phyloP scores from a whole-genome alignment of 1,139 yeast genomes.

The Yamadazyma diddensiae region DNA sequence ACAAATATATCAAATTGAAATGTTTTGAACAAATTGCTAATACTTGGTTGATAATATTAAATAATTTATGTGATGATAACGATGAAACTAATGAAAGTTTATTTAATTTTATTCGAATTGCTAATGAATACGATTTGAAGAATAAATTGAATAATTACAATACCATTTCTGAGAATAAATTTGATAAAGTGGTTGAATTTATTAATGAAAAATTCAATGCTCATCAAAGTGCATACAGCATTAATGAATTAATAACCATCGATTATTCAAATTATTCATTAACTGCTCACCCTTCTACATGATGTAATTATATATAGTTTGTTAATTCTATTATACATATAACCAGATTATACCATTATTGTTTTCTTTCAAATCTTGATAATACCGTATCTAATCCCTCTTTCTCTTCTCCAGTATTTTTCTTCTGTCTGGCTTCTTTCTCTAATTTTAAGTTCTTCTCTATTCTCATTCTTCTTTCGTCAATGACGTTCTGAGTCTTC shows the following conservation, averaged over 20 bases:
- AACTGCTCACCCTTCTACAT: conserved; percentile 14
- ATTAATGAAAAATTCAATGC: conserved; percentile 20
- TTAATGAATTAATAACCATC: conserved; percentile 43
- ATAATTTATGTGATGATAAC: conserved; percentile 27
- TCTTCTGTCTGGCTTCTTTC: conserved; percentile 65
- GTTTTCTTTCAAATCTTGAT: conserved; percentile 41
- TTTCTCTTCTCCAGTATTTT: conserved; percentile 50
- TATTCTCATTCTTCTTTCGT: conserved; percentile 80
- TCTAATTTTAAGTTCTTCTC: conserved; percentile 75
- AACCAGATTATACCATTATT: background rate
- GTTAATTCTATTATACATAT: background rate
- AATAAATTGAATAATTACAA: conserved; percentile 59
- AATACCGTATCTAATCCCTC: conserved; percentile 59
- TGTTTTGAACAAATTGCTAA: conserved; percentile 80
- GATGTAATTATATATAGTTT: background rate
- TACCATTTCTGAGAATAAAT: conserved; percentile 50
- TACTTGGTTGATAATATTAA: conserved; percentile 69
- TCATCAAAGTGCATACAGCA: conserved; percentile 17
- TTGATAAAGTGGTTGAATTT: conserved; percentile 46
- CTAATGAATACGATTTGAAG: conserved; percentile 32
- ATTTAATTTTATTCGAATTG: conserved; percentile 28
- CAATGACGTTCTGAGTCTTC: conserved; percentile 82
- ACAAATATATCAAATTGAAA: conserved; percentile 67
- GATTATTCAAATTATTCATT: conserved; percentile 46
- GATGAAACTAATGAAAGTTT: conserved; percentile 19